Evolutionary conservation across 1,284 basidiomycete species (phyloP), one percentile per base, ranked within the genome.

Genomic region (Naganishia sp.): DNA sequence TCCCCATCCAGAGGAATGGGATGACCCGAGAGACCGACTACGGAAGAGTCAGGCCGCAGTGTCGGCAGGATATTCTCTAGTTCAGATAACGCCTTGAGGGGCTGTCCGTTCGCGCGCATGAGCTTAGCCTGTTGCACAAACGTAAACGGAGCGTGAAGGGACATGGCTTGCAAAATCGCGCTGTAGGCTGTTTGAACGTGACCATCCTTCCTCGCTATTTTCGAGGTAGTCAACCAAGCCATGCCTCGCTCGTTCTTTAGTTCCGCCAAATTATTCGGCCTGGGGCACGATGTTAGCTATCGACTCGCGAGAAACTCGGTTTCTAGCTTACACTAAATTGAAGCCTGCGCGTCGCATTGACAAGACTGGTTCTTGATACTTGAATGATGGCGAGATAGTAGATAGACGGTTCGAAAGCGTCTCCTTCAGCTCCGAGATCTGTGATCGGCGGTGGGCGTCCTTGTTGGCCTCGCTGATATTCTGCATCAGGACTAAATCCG

Each of bases 151-250:
- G 88, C 86, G 42, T 87, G 84, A 70, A 84, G 85, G 74, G 93
- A 88, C 65, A 87, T 86, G 0, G 94, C 92, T 79, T 99, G 96
- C 0, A 99, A 84, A 64, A 92, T 87, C 1, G 96, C 94, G 73
- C 91, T 97, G 76, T 99, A 99, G 2, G 96, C 94, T 0, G 95
- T 97, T 81, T 99, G 96, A 82, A 87, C 88, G 77, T 99, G 95
- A 0, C 91, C 90, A 0, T 94, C 91, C 75, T 96, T 97, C 57
- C 96, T 84, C 15, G 96, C 95, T 68, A 94, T 94, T 77, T 96
- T 98, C 18, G 94, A 90, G 65, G 91, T 97, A 21, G 87, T 84
- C 16, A 99, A 85, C 96, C 96, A 99, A 1, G 91, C 87, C 59
- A 85, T 84, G 1, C 92, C 90, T 43, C 94, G 86, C 71, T 90